Conservation (phyloP, 345 rosid species). For the Aegle marmelos region DNA sequence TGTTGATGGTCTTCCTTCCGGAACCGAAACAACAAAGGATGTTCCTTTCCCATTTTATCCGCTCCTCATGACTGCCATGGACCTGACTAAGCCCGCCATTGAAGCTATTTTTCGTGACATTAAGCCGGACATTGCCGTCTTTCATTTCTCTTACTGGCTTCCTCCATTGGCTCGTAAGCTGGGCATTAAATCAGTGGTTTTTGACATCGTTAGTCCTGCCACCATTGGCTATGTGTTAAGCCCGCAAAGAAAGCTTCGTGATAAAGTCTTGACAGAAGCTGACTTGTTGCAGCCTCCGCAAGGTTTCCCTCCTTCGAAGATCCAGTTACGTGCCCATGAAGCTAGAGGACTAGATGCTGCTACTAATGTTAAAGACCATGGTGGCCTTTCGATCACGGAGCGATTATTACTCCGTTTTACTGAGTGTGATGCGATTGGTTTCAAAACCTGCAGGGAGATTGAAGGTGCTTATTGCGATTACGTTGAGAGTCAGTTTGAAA, state of each 20-base stretch:
- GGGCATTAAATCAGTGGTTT: slow-evolving; percentile 23
- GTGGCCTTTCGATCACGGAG: slow-evolving; percentile 9
- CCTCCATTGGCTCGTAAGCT: background rate
- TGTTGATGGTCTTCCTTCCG: slow-evolving; percentile 36
- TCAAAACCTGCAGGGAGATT: slow-evolving; percentile 24
- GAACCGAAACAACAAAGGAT: slow-evolving; percentile 32
- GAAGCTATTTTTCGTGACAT: slow-evolving; percentile 20
- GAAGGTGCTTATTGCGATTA: slow-evolving; percentile 29
- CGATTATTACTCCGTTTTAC: background rate
- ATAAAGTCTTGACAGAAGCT: slow-evolving; percentile 5
- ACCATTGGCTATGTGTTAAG: slow-evolving; percentile 18
- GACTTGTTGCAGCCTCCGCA: slow-evolving; percentile 24
- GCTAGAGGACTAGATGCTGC: slow-evolving; percentile 8
- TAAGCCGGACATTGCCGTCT: slow-evolving; percentile 29
- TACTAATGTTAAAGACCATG: background rate
- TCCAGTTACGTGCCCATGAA: slow-evolving; percentile 21
- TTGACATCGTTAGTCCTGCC: slow-evolving; percentile 19
- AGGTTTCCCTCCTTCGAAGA: slow-evolving; percentile 20
- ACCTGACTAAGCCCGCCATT: slow-evolving; percentile 23
- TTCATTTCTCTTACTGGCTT: slow-evolving; percentile 36
- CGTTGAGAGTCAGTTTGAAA: slow-evolving; percentile 15
- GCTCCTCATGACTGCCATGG: slow-evolving; percentile 32
- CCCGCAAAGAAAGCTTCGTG: slow-evolving; percentile 17
- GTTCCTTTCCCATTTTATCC: slow-evolving; percentile 16
- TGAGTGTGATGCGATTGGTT: slow-evolving; percentile 18